phyloP scores from a whole-genome alignment of 345 rosid species.

The Mercurialis annua region DNA sequence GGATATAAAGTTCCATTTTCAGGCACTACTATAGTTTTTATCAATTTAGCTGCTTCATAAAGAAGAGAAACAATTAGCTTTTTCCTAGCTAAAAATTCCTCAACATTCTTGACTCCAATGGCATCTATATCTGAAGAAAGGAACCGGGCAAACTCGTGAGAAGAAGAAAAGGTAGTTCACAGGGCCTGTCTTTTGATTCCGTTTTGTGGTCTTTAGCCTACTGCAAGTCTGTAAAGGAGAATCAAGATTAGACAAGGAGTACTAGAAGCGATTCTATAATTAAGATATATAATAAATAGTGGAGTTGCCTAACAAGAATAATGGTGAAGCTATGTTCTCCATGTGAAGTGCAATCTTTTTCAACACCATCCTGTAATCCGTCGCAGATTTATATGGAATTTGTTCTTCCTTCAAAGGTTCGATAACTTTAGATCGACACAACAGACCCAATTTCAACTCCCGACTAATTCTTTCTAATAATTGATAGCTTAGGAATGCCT shows the following conservation, averaged over 20 bases:
- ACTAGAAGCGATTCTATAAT: too few species aligned
- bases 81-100: conserved; percentile 56
- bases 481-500: conserved; percentile 52
- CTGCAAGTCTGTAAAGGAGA: too few species aligned
- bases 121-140: too few species aligned
- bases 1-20: conserved; percentile 39
- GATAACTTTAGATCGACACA: conserved; percentile 64
- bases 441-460: conserved; percentile 75
- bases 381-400: conserved; percentile 9
- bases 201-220: too few species aligned
- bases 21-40: conserved; percentile 48
- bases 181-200: too few species aligned
- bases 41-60: conserved; percentile 51
- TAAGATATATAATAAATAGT: too few species aligned
- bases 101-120: conserved; percentile 57
- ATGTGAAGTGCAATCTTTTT: conserved; percentile 57
- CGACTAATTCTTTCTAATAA: conserved; percentile 40
- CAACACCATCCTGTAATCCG: conserved; percentile 31
- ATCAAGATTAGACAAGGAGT: too few species aligned
- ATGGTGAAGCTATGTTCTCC: conserved; percentile 75
- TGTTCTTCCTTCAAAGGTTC: conserved; percentile 49
- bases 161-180: too few species aligned
- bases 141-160: conserved; percentile 49
- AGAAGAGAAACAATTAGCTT: conserved; percentile 42
- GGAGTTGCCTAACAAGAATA: too few species aligned